phyloP scores from a whole-genome alignment of 1,284 basidiomycete genomes.

The Heterobasidion irregulare region DNA sequence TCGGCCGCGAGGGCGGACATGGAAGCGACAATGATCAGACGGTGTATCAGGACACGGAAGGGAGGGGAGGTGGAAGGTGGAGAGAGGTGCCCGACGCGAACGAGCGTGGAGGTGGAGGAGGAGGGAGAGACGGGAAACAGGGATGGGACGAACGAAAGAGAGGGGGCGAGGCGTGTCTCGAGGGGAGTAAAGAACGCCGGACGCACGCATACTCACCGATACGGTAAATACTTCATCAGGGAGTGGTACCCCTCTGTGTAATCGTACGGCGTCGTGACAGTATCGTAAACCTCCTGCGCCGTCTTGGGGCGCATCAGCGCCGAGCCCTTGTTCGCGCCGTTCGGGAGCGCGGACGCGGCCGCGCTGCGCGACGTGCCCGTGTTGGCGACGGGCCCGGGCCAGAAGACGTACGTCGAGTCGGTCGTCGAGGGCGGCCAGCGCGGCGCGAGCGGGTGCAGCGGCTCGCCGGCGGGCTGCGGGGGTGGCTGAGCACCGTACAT shows the following conservation, averaged over 20 bases:
- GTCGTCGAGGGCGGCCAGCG: constrained; percentile 12
- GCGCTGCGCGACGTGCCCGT: constrained; percentile 8
- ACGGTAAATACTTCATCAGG: constrained; percentile 86
- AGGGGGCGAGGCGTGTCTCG: too few species aligned
- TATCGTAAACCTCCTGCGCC: constrained; percentile 48
- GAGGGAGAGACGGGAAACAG: background rate
- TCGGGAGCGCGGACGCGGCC: constrained; percentile 6
- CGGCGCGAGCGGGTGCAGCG: constrained; percentile 11
- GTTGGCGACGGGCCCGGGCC: background rate
- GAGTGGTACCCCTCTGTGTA: constrained; percentile 94
- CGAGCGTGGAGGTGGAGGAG: background rate
- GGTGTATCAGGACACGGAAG: constrained; percentile 5
- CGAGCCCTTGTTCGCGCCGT: constrained; percentile 7
- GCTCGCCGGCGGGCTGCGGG: constrained; percentile 1
- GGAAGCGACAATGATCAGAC: background rate
- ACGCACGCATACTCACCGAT: constrained; percentile 48
- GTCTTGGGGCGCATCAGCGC: constrained; percentile 21
- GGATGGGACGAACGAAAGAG: too few species aligned
- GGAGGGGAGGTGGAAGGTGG: background rate
- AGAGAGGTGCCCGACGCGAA: background rate
- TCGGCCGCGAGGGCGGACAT: background rate
- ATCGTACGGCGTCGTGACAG: constrained; percentile 77
- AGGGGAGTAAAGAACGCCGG: background rate
- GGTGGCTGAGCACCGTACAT: background rate
- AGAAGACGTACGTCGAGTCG: constrained; percentile 12